Percentiles rank a stretch among this genome's conserved stretches.
phyloP scores from a whole-genome alignment of 2,329 filamentous ascomycete species.

The Neophaeococcomyces mojaviensis region DNA sequence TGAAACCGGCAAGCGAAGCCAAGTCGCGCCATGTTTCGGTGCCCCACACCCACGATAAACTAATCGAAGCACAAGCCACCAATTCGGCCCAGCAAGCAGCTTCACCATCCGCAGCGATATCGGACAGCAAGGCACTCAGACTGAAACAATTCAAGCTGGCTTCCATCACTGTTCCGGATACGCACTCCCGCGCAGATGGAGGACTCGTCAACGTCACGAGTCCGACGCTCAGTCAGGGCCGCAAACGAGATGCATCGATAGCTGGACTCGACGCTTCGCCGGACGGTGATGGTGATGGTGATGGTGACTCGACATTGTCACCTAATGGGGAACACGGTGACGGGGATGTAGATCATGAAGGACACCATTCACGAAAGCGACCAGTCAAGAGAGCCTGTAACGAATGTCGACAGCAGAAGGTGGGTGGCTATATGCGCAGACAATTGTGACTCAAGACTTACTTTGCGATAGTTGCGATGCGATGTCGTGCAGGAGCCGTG shows the following conservation, averaged over 20 bases:
- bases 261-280: conserved; percentile 42
- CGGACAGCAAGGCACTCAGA: not conserved
- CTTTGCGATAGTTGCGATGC: conserved; percentile 51
- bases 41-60: not conserved
- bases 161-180: conserved; percentile 13
- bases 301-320: conserved; percentile 21
- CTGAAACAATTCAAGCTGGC: conserved; percentile 17
- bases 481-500: conserved; percentile 60
- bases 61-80: not conserved
- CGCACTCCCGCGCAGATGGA: conserved; percentile 22
- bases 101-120: conserved; percentile 5
- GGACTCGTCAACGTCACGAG: conserved; percentile 9
- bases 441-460: not conserved
- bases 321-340: too few relatives aligned
- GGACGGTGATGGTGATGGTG: conserved; percentile 31
- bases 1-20: too few relatives aligned
- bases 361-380: conserved; percentile 36
- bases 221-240: conserved; percentile 9
- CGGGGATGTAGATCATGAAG: conserved; percentile 30
- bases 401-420: conserved; percentile 64
- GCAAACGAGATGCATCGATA: conserved; percentile 36
- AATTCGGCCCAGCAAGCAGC: not conserved
- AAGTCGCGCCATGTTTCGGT: not conserved
- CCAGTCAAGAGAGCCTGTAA: conserved; percentile 59
- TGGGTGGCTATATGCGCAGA: conserved; percentile 28